These are phyloP conservation scores for Cephalotrichum gorgonifer DNA, from an alignment of 2,329 filamentous ascomycete species.

Conservation along the genomic window DNA sequence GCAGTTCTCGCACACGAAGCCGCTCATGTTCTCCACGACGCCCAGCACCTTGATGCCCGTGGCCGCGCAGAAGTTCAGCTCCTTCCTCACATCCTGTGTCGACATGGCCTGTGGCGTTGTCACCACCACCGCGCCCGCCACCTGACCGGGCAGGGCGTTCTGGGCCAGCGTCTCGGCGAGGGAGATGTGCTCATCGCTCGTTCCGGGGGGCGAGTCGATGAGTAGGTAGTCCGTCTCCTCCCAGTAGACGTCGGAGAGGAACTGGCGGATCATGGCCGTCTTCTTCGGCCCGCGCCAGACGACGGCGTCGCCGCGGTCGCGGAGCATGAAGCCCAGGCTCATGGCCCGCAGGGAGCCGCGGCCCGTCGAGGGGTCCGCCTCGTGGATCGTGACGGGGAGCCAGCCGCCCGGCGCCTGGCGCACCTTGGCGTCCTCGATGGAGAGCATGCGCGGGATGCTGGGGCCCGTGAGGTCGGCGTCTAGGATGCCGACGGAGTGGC, in stretches of 20 bases:
- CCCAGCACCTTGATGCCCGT: conserved; percentile 71
- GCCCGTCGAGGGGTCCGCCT: conserved; percentile 36
- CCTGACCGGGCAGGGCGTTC: conserved; percentile 51
- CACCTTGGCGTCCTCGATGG: conserved; percentile 80
- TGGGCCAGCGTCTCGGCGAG: conserved; percentile 75
- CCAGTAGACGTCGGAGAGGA: conserved; percentile 87
- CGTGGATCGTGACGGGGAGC: conserved; percentile 79
- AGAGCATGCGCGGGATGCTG: conserved; percentile 90
- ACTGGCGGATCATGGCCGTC: conserved; percentile 97
- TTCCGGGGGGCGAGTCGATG: conserved; percentile 92
- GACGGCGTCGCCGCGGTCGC: conserved; percentile 75
- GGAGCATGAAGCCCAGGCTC: conserved; percentile 85
- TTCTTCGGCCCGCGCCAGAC: conserved; percentile 98
- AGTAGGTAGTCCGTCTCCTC: conserved; percentile 79
- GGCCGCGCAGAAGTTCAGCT: conserved; percentile 87
- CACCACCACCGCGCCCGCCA: conserved; percentile 84
- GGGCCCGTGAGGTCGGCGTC: conserved; percentile 95
- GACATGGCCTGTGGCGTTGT: conserved; percentile 93
- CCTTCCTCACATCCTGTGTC: conserved; percentile 88
- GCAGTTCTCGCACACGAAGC: conserved; percentile 73
- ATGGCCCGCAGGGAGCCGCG: conserved; percentile 68
- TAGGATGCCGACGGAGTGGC: conserved; percentile 85
- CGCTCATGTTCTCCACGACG: conserved; percentile 95
- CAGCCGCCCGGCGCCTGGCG: conserved; percentile 86
- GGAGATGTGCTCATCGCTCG: conserved; percentile 93